Base-by-base conservation (phyloP, 805 yeast genomes). In the Kluyveromyces wickerhamii region DNA sequence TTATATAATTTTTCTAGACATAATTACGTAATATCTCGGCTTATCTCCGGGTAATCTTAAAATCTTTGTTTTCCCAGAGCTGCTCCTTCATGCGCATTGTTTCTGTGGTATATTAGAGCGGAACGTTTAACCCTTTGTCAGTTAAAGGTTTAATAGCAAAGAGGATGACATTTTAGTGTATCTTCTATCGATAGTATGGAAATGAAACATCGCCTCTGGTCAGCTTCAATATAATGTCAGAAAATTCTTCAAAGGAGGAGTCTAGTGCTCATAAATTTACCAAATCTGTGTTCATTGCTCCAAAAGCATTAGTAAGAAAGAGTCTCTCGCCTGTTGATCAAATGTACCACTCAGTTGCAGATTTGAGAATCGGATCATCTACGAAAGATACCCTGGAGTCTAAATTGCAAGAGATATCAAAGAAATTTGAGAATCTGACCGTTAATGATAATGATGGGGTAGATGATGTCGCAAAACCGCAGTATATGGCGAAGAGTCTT, bases 401-500 rank as follows among this genome's bases (percentile, higher is more conserved):
- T 22, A 16, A 26, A 30, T 18, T 30, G 16, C 18, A 13, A 10
- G 33, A 16, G 4, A 3, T 30, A 12, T 12, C 33, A 11, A 30
- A 21, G 26, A 21, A 21, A 11, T 14, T 30, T 5, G 30, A 21
- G n/a, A 28, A 21, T 21, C 22, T 30, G 13, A 18, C 35, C 14
- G 40, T 38, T 19, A 35, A 39, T 15, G 44, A 32, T 7, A 41
- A 40, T 13, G 48, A 47, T 25, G 41, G 34, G 18, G 60, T 45
- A 1, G 50, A 39, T 9, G 62, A 60, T 35, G 52, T 59, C 12
- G 66, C 63, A 2, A 51, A 48, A 18, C 60, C 66, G 1, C 61
- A 63, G 10, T 66, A 63, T 27, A 66, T 69, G 54, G 70, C 75
- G 12, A 66, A 65, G 44, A 70, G 76, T 27, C 66, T 76, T 43